phyloP scores from a whole-genome alignment of 768 basidiomycete genomes.

The Pleurotus salmoneostramineus region DNA sequence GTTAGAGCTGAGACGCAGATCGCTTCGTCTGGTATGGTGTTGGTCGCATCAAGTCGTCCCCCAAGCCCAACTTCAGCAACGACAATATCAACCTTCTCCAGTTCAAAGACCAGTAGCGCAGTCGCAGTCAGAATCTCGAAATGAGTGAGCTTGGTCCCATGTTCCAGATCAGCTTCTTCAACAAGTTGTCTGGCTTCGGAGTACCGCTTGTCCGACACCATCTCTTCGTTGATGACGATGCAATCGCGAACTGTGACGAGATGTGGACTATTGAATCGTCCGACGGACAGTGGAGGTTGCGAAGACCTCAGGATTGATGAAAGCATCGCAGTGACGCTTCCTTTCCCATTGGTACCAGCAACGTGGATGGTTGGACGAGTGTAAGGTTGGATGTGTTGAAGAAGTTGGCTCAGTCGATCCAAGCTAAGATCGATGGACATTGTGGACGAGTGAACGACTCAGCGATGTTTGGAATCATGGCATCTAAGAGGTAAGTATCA shows the following conservation, averaged over 20 bases:
- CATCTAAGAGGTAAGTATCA: no score
- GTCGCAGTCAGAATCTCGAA: slow-evolving; percentile 88
- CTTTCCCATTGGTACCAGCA: slow-evolving; percentile 97
- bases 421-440: slow-evolving; percentile 73
- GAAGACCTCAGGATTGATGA: slow-evolving; percentile 68
- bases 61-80: slow-evolving; percentile 96
- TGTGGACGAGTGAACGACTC: not conserved
- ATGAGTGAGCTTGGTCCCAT: slow-evolving; percentile 48
- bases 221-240: slow-evolving; percentile 60
- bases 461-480: not conserved
- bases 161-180: slow-evolving; percentile 37
- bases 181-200: slow-evolving; percentile 40
- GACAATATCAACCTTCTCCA: slow-evolving; percentile 66
- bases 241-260: slow-evolving; percentile 74
- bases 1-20: slow-evolving; percentile 82
- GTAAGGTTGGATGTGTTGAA: slow-evolving; percentile 53
- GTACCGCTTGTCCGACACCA: slow-evolving; percentile 50
- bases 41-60: slow-evolving; percentile 89
- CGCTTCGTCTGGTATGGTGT: slow-evolving; percentile 67
- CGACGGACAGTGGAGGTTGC: slow-evolving; percentile 55
- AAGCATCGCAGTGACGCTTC: slow-evolving; percentile 82
- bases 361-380: slow-evolving; percentile 85
- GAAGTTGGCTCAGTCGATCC: slow-evolving; percentile 50
- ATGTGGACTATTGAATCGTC: slow-evolving; percentile 92
- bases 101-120: slow-evolving; percentile 75